Evolutionary conservation across 768 basidiomycete species (phyloP).

Genomic region (Lactifluus hygrophoroides): DNA sequence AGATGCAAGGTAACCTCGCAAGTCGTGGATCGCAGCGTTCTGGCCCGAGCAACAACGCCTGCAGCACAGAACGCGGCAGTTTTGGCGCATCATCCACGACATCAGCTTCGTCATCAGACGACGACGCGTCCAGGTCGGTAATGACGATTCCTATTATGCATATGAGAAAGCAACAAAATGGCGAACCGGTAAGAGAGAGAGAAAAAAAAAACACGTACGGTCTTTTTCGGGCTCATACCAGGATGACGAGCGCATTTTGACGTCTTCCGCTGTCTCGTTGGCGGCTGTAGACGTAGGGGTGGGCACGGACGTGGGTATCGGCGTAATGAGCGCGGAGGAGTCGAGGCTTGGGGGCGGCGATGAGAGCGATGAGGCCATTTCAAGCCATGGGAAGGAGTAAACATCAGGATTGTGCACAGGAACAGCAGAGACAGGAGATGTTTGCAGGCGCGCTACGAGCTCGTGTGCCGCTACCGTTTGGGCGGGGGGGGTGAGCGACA

Average conservation of each 20-base stretch:
- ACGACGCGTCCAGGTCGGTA: slow-evolving; percentile 20
- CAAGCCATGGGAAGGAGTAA: neutral
- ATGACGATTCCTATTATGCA: slow-evolving; percentile 16
- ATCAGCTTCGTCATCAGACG: slow-evolving; percentile 18
- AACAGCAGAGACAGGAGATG: neutral
- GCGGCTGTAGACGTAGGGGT: neutral
- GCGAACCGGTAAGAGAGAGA: neutral
- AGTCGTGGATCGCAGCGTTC: neutral
- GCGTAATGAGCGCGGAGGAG: neutral
- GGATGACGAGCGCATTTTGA: slow-evolving; percentile 19
- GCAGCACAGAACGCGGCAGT: slow-evolving; percentile 11
- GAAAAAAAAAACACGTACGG: slow-evolving; percentile 4
- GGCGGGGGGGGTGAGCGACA: neutral
- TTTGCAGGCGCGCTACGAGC: too few relatives aligned
- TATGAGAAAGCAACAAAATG: too few relatives aligned
- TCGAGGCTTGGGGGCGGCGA: neutral
- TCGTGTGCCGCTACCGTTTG: neutral
- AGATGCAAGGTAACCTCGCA: neutral
- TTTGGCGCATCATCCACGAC: slow-evolving; percentile 3
- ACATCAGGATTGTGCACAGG: neutral
- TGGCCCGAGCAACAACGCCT: slow-evolving; percentile 3
- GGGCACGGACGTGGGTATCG: neutral
- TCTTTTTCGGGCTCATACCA: slow-evolving; percentile 22
- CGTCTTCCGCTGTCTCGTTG: neutral
- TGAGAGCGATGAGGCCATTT: neutral